These are phyloP conservation scores for Populus pruinosa DNA, from an alignment of 345 rosid species.

Conservation along the genomic window DNA sequence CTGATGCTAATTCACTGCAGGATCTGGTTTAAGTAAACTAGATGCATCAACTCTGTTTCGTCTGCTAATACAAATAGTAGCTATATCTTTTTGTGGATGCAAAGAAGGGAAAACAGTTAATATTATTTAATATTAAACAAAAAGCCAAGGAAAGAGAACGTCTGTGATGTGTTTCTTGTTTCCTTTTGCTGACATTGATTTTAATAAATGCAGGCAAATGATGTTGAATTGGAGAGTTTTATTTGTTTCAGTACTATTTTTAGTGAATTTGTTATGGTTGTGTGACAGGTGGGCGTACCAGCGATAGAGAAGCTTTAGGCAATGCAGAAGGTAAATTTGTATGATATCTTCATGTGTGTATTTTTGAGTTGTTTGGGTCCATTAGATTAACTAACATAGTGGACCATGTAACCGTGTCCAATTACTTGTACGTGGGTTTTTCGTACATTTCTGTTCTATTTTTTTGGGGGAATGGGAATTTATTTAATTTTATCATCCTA, in stretches of 20 bases:
- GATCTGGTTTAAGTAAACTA: background rate
- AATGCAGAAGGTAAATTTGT: slow-evolving; percentile 45
- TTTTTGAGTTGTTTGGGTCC: background rate
- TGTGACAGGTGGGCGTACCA: slow-evolving; percentile 36
- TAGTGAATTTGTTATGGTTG: slow-evolving; percentile 1
- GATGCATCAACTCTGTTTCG: background rate
- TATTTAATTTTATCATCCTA: no score
- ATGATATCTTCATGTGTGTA: background rate
- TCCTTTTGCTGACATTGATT: background rate
- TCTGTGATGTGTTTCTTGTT: background rate
- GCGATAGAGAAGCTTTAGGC: slow-evolving; percentile 40
- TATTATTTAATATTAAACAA: background rate
- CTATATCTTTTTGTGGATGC: background rate
- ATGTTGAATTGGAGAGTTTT: background rate
- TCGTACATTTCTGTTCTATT: background rate
- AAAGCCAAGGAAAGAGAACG: background rate
- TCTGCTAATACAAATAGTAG: background rate
- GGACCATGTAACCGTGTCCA: background rate
- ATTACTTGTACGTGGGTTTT: background rate
- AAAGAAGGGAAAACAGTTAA: background rate
- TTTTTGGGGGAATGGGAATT: background rate
- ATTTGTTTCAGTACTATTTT: background rate
- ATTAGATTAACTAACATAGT: background rate
- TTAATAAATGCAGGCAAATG: background rate
- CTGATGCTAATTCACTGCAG: background rate